Evolutionary conservation across 768 basidiomycete species (phyloP).

Genomic region (Chalciporus pseudorubinellus): DNA sequence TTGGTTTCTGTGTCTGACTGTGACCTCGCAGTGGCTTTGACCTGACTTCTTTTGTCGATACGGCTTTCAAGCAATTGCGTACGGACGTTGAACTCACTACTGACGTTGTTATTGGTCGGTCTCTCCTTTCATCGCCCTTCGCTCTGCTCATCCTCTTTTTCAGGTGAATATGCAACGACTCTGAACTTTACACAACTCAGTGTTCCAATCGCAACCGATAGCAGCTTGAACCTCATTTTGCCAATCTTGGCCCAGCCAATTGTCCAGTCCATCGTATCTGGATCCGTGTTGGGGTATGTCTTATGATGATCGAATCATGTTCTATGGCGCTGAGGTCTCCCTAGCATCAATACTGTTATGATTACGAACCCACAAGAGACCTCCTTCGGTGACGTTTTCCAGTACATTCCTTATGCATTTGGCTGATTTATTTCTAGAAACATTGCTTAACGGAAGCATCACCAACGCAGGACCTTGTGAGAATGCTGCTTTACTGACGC

Average conservation of each 20-base stretch:
- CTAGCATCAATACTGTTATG: slow-evolving; percentile 56
- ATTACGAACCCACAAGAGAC: slow-evolving; percentile 57
- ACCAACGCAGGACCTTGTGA: slow-evolving; percentile 71
- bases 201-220: slow-evolving; percentile 60
- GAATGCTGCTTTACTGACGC: slow-evolving; percentile 20
- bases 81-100: slow-evolving; percentile 59
- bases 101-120: slow-evolving; percentile 54
- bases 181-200: slow-evolving; percentile 56
- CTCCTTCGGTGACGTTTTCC: slow-evolving; percentile 47
- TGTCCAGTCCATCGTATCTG: slow-evolving; percentile 67
- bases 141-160: slow-evolving; percentile 3
- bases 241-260: slow-evolving; percentile 72
- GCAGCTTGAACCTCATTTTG: slow-evolving; percentile 59
- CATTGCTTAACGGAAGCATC: slow-evolving; percentile 58
- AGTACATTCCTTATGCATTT: background rate
- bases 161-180: slow-evolving; percentile 63
- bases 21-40: slow-evolving; percentile 49
- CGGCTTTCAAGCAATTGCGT: slow-evolving; percentile 62
- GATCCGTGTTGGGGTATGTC: slow-evolving; percentile 52
- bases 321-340: background rate
- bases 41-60: slow-evolving; percentile 58
- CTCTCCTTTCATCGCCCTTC: background rate
- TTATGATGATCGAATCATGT: background rate
- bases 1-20: slow-evolving; percentile 1
- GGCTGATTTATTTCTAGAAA: slow-evolving; percentile 33